Base-by-base conservation (phyloP, 2,329 filamentous ascomycete genomes). In the Alternaria arborescens region DNA sequence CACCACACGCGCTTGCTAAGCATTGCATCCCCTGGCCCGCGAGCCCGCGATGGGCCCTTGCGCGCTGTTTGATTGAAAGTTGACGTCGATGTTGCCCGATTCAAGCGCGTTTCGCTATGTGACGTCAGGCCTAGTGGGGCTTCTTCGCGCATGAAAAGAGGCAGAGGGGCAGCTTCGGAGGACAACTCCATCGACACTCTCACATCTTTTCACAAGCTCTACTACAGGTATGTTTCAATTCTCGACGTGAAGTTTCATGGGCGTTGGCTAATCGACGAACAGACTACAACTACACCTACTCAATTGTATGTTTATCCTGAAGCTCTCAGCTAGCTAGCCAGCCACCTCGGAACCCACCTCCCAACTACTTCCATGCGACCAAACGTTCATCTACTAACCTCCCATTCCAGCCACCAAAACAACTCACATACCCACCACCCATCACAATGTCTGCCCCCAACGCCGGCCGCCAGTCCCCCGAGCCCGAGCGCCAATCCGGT, bases 401-500 rank as follows among this genome's bases (percentile, higher is more conserved):
- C 26, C 4, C 44, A 52, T 32, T 7, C 26, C n/a, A 51, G 38
- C 8, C 26, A 40, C 24, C 53, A 51, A 48, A 34, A 12, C 34
- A 44, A 50, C 12, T 40, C 38, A 38, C 26, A 30, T 30, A 41
- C 44, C 41, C 20, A 55, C 42, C 51, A 42, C 22, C 36, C 28
- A 34, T 18, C 41, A 30, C 50, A 30, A 92, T 93, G 90, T 89
- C 91, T 71, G 84, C 86, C 58, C 85, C 82, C 67, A 81, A 83
- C 74, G 80, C 86, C 79, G 91, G 91, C 77, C 89, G 89, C 75
- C 86, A 97, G 81, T 97, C 93, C 32, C 93, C 93, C 64, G 82
- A 88, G 53, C 91, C 91, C 28, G 88, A 91, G 81, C 76, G 78
- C 68, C 91, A 92, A 80, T 81, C 84, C 38, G 89, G 86, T 61